A percentile compares a stretch with the other conserved stretches of the same genome.
Evolutionary conservation across 1,284 basidiomycete genomes (phyloP).

Genomic region (Cystobasidium sp.): DNA sequence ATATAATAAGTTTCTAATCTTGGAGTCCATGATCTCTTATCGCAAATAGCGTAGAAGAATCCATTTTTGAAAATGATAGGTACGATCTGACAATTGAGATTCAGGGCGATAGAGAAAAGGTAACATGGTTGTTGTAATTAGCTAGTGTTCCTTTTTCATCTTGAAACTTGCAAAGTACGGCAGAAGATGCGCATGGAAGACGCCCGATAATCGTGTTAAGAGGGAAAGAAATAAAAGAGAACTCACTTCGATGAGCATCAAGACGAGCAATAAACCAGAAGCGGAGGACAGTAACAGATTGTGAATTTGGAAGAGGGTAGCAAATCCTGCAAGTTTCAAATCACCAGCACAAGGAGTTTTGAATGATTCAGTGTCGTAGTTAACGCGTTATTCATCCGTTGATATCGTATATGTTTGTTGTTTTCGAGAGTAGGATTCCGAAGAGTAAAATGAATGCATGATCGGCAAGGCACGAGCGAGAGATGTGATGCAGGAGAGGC

Average conservation of each 20-base stretch:
- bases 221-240: no score
- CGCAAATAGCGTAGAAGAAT: slow-evolving; percentile 78
- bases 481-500: not conserved
- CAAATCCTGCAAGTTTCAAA: slow-evolving; percentile 66
- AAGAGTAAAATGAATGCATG: not conserved
- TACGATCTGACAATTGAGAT: slow-evolving; percentile 55
- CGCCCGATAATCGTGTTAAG: no score
- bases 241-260: slow-evolving; percentile 86
- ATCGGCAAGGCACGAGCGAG: not conserved
- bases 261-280: slow-evolving; percentile 75
- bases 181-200: no score
- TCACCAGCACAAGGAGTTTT: not conserved
- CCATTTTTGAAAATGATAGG: slow-evolving; percentile 75
- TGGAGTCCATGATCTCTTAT: slow-evolving; percentile 76
- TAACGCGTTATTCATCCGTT: no score
- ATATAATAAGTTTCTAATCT: slow-evolving; percentile 74
- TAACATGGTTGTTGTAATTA: not conserved
- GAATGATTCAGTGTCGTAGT: not conserved
- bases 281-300: slow-evolving; percentile 85
- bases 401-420: no score
- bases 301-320: slow-evolving; percentile 86
- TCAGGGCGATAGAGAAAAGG: not conserved
- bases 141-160: not conserved
- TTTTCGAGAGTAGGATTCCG: not conserved
- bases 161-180: no score